Evolutionary conservation across 1,284 basidiomycete species (phyloP), one percentile per base, ranked within the genome.

Genomic region (Vanrija sp.): DNA sequence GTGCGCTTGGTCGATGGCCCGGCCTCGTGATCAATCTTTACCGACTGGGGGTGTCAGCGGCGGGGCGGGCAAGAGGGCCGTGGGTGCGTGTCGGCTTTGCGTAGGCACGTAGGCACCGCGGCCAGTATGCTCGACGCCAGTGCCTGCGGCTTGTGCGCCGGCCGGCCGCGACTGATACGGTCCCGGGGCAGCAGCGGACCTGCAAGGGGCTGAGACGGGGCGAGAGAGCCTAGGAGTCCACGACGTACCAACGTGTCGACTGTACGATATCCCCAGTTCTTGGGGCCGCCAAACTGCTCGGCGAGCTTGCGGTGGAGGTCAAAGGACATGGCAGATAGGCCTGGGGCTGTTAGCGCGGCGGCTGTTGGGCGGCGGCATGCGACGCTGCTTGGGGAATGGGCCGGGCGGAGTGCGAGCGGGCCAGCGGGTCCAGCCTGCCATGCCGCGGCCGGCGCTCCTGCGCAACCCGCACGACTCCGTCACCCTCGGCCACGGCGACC

Each of bases 231-330:
- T 38, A 20, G 31, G 15, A 6, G 20, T 7, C 45, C 6, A 6
- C 18, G 4, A 61, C 70, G 60, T 37, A 76, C 71, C 48, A 78
- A 57, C 10, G 78, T 79, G 41, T 80, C 79, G 9, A 82, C 76
- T 80, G 75, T 83, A 77, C 93, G 79, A 81, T 89, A 96, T 0
- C 90, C 90, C 91, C 90, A 96, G 22, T 84, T 78, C 42, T 84
- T 78, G 18, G 78, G 75, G 0, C 93, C 92, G 49, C 81, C 79
- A 69, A 88, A 84, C 63, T 86, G 80, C 49, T 84, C 75, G 1
- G 92, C 88, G 9, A 97, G 82, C 42, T 82, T 80, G 58, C 85
- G 80, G 70, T 96, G 92, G 62, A 96, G 84, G 7, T 78, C 68
- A 69, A 87, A 96, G 6, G 89, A 91, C 43, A 94, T 79, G 41